Evolutionary conservation across 2,329 filamentous ascomycete genomes (phyloP).

Genomic region (Didymella lethalis): DNA sequence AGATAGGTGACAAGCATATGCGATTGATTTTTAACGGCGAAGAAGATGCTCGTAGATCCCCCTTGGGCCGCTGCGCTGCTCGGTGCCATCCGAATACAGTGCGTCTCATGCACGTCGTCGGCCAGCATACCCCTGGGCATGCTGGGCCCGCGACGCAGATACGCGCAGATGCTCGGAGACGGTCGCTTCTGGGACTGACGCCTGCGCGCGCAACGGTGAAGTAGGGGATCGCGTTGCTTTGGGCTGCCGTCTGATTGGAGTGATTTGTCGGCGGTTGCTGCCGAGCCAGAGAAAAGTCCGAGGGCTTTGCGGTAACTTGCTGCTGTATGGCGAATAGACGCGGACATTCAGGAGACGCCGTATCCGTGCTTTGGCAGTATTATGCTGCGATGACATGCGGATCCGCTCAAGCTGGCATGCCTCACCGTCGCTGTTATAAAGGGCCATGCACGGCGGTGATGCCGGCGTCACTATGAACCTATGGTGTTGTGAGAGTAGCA

Average conservation of each 20-base stretch:
- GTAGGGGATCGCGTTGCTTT: neutral
- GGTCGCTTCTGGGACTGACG: neutral
- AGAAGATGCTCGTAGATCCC: neutral
- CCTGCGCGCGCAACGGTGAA: neutral
- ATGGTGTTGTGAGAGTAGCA: neutral
- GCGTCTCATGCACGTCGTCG: neutral
- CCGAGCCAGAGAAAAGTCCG: neutral
- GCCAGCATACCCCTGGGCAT: neutral
- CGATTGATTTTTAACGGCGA: neutral
- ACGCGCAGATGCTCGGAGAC: neutral
- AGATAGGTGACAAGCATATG: neutral
- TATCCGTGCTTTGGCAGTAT: neutral
- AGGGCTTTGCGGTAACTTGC: neutral
- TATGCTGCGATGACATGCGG: neutral
- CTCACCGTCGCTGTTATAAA: neutral
- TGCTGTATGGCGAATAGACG: neutral
- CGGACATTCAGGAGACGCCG: neutral
- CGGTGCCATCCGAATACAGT: neutral
- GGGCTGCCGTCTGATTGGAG: neutral
- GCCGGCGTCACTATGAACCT: neutral
- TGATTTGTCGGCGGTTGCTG: neutral
- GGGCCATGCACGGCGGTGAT: neutral
- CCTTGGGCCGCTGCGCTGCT: neutral
- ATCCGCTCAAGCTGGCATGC: neutral
- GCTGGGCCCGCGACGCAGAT: neutral